Evolutionary conservation across 2,329 filamentous ascomycete species (phyloP), one percentile per base, ranked within the genome.

Genomic region (Coniochaeta sp.): DNA sequence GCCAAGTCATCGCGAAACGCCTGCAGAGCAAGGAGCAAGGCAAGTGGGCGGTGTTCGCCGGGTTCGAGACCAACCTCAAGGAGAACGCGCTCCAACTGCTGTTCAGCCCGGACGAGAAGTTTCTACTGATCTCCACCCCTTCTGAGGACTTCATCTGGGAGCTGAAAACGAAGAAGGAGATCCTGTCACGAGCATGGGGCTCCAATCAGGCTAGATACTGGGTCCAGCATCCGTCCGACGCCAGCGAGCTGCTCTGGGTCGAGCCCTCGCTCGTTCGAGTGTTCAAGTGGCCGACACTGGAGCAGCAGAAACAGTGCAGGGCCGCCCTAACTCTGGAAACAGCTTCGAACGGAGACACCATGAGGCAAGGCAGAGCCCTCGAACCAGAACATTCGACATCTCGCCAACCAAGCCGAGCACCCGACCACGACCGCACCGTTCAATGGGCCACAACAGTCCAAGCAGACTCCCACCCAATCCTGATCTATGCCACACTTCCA

Each of bases 1-100:
- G 27, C 6, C 27, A 20, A 9, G 26, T 51, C 6, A 31, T 51
- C 18, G 26, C 24, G 6, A 51, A 51, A 20, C 35, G 49, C 7
- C 32, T 51, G 6, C 49, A 51, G 27, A 14, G 14, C 6, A 51
- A 51, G 18, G 49, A 45, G 14, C 35, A 51, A 12, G 49, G 49
- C 9, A 51, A 31, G 27, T 51, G 49, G 49, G 49, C 24, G 10
- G 49, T 51, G 6, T 51, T 51, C 26, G 16, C 49, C 3, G 49
- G 20, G 8, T 45, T 51, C 12, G 49, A 51, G 10, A 22, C 27
- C 4, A 27, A 13, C 6, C 26, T 51, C 5, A 14, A 31, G 4
- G 33, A 51, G 26, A 13, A 13, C 7, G 49, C 24, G 16, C 26
- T n/a, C 16, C 49, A 51, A 26, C 10, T 51, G n/a, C 20, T 51